Evolutionary conservation across 169 alveolate genomes (phyloP).

Genomic region (Plasmodium falciparum): DNA sequence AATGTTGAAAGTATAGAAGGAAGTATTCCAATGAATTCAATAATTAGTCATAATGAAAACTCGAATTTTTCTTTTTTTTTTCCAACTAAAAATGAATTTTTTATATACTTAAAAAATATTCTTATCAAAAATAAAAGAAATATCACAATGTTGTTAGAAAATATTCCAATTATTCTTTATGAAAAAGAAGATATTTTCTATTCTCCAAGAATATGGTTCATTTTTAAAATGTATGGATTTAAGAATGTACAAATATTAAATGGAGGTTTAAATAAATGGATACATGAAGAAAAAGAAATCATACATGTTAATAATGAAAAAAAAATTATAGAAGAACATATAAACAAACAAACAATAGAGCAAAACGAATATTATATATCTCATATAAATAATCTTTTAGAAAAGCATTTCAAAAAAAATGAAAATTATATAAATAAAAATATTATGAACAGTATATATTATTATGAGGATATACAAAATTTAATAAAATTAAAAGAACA

Average conservation of each 20-base stretch:
- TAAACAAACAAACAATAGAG: neutral
- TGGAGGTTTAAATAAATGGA: slow-evolving; percentile 75
- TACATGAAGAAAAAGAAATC: slow-evolving; percentile 28
- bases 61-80: slow-evolving; percentile 58
- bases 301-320: neutral
- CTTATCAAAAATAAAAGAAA: slow-evolving; percentile 12
- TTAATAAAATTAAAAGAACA: slow-evolving; percentile 17
- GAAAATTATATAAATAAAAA: slow-evolving; percentile 13
- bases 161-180: slow-evolving; percentile 46
- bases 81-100: slow-evolving; percentile 53
- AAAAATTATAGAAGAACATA: neutral
- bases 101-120: slow-evolving; percentile 22
- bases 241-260: slow-evolving; percentile 46
- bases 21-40: slow-evolving; percentile 41
- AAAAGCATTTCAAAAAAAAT: slow-evolving; percentile 39
- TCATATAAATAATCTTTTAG: slow-evolving; percentile 16
- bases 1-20: slow-evolving; percentile 55
- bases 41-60: slow-evolving; percentile 27
- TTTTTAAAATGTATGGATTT: slow-evolving; percentile 52
- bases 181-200: slow-evolving; percentile 68
- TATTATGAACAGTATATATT: slow-evolving; percentile 25
- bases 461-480: slow-evolving; percentile 48
- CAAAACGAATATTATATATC: neutral
- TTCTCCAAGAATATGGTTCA: slow-evolving; percentile 70
- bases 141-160: slow-evolving; percentile 26